These are phyloP conservation scores for Fragaria vesca DNA, from an alignment of 306 rosid species.

Conservation along the genomic window DNA sequence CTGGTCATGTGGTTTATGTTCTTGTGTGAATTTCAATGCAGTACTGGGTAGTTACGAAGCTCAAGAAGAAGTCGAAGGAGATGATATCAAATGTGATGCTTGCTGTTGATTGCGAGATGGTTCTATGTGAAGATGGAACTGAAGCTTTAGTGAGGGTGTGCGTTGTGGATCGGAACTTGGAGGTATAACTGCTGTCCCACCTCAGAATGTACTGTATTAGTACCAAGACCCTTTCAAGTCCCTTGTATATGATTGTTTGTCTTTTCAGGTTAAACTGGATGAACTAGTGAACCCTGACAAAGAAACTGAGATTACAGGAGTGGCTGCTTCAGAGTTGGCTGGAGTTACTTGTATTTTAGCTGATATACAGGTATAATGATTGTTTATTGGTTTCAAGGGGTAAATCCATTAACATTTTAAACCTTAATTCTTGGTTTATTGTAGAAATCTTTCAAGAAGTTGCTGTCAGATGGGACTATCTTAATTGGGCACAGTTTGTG, in stretches of 20 bases:
- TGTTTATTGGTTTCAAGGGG: conserved; percentile 16
- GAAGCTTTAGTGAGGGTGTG: conserved; percentile 83
- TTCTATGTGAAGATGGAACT: conserved; percentile 80
- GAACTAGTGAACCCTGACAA: conserved; percentile 65
- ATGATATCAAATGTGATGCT: conserved; percentile 51
- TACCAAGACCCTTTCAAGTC: conserved; percentile 6
- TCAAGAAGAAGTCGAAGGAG: conserved; percentile 42
- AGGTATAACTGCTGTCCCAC: conserved; percentile 45
- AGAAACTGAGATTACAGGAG: conserved; percentile 72
- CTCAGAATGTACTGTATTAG: background rate
- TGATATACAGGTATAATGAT: conserved; percentile 64
- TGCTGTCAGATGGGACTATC: conserved; percentile 59
- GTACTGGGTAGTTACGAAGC: conserved; percentile 72
- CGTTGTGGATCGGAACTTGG: conserved; percentile 64
- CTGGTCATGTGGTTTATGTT: background rate
- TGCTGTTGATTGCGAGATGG: conserved; percentile 99
- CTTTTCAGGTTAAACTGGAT: conserved; percentile 69
- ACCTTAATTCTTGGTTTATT: conserved; percentile 26
- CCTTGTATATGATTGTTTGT: conserved; percentile 11
- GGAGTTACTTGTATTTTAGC: conserved; percentile 58
- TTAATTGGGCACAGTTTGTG: conserved; percentile 86
- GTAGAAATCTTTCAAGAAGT: conserved; percentile 59
- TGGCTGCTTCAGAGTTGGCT: conserved; percentile 59
- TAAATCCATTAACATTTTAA: conserved; percentile 17
- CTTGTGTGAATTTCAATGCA: conserved; percentile 35